Evolutionary conservation across 805 yeast species (phyloP).

Genomic region (Candida schatavii): DNA sequence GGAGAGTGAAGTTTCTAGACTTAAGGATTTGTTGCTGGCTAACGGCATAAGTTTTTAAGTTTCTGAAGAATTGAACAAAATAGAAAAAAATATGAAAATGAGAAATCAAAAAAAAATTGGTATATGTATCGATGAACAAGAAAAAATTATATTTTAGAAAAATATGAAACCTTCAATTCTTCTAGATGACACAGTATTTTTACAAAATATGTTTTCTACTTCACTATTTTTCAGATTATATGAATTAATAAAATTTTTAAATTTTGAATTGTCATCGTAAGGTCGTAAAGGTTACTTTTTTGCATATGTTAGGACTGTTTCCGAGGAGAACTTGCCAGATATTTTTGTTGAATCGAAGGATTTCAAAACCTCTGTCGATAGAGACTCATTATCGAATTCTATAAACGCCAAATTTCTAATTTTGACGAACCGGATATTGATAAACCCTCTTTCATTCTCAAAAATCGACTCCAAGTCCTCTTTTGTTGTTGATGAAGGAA

Average conservation of each 20-base stretch:
- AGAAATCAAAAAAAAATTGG: slow-evolving; percentile 2
- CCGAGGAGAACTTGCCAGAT: slow-evolving; percentile 17
- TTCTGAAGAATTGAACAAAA: background rate
- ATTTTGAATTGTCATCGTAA: background rate
- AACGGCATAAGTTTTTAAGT: slow-evolving; percentile 17
- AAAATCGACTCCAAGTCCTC: slow-evolving; percentile 34
- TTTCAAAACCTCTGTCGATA: slow-evolving; percentile 41
- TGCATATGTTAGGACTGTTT: slow-evolving; percentile 29
- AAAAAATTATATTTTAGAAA: background rate
- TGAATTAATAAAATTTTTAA: background rate
- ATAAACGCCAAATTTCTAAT: slow-evolving; percentile 74
- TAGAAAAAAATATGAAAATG: too few relatives aligned
- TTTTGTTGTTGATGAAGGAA: slow-evolving; percentile 34
- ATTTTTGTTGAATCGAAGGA: slow-evolving; percentile 7
- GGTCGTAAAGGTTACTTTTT: slow-evolving; percentile 21
- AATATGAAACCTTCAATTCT: slow-evolving; percentile 3
- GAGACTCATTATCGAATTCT: slow-evolving; percentile 60
- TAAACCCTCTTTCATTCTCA: slow-evolving; percentile 53
- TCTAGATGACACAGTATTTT: background rate
- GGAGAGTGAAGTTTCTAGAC: slow-evolving; percentile 60
- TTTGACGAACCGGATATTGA: slow-evolving; percentile 63
- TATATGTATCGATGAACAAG: background rate
- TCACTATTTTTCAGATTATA: background rate
- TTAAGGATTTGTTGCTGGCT: slow-evolving; percentile 45
- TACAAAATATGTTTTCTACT: background rate